A percentile compares a stretch with the other conserved stretches of the same genome.
phyloP scores from a whole-genome alignment of 768 basidiomycete genomes.

The Kwoniella shandongensis region DNA sequence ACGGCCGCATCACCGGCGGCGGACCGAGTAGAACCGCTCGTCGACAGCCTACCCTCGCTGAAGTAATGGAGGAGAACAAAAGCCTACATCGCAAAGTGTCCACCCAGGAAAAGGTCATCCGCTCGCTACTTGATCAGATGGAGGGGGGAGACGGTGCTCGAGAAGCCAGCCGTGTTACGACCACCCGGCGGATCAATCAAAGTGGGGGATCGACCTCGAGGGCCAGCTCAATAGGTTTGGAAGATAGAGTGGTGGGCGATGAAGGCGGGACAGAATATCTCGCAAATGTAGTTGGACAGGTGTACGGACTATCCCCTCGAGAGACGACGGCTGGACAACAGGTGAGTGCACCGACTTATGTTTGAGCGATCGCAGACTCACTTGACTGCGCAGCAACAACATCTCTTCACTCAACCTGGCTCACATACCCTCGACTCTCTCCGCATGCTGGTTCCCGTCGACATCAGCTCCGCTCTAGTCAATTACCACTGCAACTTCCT shows the following conservation, averaged over 20 bases:
- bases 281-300: slow-evolving; percentile 2
- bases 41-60: slow-evolving; percentile 16
- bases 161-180: too few relatives aligned
- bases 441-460: slow-evolving; percentile 12
- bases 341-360: slow-evolving; percentile 9
- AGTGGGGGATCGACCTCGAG: neutral
- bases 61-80: slow-evolving; percentile 25
- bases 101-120: slow-evolving; percentile 22
- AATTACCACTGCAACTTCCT: slow-evolving; percentile 21
- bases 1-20: slow-evolving; percentile 18
- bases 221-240: neutral
- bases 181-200: neutral
- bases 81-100: slow-evolving; percentile 19
- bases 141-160: too few relatives aligned
- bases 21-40: slow-evolving; percentile 4
- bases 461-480: slow-evolving; percentile 8
- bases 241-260: neutral
- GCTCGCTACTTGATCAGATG: slow-evolving; percentile 3
- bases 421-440: slow-evolving; percentile 13
- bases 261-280: slow-evolving; percentile 18
- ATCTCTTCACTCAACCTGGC: slow-evolving; percentile 6
- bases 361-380: neutral
- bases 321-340: slow-evolving; percentile 1
- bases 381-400: neutral
- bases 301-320: slow-evolving; percentile 12